Evolutionary conservation across 305 asterid species (phyloP), one percentile per base, ranked within the genome.

Genomic region (Fraxinus albicans): DNA sequence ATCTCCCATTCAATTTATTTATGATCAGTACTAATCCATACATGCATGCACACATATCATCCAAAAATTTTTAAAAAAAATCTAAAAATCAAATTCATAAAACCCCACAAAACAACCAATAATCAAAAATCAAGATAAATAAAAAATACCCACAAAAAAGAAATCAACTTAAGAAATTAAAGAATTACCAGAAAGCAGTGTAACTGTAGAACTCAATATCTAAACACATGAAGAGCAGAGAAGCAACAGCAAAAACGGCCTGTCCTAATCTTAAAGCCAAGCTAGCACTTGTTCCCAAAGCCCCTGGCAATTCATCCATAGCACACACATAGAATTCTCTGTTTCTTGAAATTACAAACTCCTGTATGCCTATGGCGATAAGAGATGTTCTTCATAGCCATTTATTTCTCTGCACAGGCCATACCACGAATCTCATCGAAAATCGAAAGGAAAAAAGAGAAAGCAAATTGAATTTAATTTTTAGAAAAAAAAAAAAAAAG

Each of bases 301-400:
- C 85, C 75, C 98, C 98, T 23, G 98, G 98, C 86, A 96, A 81
- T 77, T 94, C 97, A 76, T 94, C 99, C 98, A 96, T 96, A 50
- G 50, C 25, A 10, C 36, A 40, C 50, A 40, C 3, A 40, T 8
- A 17, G 31, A 81, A 58, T 23, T 55, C 86, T 40, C 84, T 29
- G 21, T 65, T 34, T 15, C 81, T 44, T 8, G 7, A 74, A 33
- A 44, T 79, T 40, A 15, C 25, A 83, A 77, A 29, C 23, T 81
- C 50, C 3, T 77, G 79, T 69, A 50, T 53, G 27, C 73, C 36
- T 65, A 42, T 19, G 78, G 35, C 42, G 83, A 79, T 86, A 78
- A 10, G 42, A 29, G 63, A 65, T 19, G 79, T 83, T 72, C 83
- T 47, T 89, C 91, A 86, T 82, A 74, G 70, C 90, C 86, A 67